Evolutionary conservation across 371 early-diverging fungal species (phyloP).

Genomic region (Mortierella sp.): DNA sequence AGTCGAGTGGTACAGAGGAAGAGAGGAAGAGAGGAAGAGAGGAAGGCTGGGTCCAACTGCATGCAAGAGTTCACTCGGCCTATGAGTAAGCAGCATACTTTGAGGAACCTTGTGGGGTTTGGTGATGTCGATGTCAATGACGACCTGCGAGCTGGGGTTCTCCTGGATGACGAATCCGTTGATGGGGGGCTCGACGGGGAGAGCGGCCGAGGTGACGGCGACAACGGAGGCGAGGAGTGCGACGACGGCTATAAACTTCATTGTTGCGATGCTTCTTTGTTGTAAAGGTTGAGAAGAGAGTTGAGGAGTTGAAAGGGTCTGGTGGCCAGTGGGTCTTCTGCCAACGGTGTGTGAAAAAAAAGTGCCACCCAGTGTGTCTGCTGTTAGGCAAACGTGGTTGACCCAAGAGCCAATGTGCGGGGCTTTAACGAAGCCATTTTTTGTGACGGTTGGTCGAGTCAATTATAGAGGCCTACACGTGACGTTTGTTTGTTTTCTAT

Average conservation of each 20-base stretch:
- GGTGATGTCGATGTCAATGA: background rate
- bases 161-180: conserved; percentile 30
- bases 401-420: background rate
- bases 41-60: background rate
- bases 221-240: conserved; percentile 24
- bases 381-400: background rate
- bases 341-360: conserved; percentile 12
- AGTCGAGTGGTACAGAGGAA: background rate
- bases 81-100: background rate
- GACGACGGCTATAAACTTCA: conserved; percentile 42
- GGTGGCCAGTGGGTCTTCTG: background rate
- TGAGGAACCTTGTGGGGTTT: background rate
- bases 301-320: conserved; percentile 1
- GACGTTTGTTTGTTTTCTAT: conserved; percentile 8
- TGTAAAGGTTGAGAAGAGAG: background rate
- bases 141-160: conserved; percentile 12
- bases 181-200: conserved; percentile 34
- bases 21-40: no score
- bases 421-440: background rate
- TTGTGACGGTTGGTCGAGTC: background rate
- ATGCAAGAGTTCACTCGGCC: background rate
- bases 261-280: background rate
- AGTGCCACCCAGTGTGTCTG: background rate
- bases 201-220: conserved; percentile 39
- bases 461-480: background rate